Evolutionary conservation across 768 basidiomycete genomes (phyloP).

Genomic region (Tylopilus felleus): DNA sequence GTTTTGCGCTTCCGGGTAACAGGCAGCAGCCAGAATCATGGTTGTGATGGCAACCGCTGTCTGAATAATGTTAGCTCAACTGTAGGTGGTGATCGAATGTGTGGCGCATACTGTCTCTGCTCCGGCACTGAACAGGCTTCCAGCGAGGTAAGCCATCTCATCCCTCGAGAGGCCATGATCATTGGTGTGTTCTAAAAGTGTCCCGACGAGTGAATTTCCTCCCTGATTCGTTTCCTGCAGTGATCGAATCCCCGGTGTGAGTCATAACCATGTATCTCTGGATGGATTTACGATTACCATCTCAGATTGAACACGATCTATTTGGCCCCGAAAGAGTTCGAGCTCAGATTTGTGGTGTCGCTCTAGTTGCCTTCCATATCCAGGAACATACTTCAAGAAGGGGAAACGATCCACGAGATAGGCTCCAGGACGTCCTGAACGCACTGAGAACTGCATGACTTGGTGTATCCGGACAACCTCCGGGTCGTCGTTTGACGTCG

Average conservation of each 20-base stretch:
- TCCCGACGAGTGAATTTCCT: conserved; percentile 42
- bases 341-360: neutral
- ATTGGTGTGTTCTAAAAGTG: conserved; percentile 45
- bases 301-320: neutral
- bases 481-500: neutral
- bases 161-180: conserved; percentile 47
- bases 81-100: too few species aligned
- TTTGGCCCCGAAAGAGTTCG: neutral
- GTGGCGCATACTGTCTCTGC: conserved; percentile 20
- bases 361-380: neutral
- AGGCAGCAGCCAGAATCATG: too few species aligned
- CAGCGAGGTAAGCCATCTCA: conserved; percentile 57
- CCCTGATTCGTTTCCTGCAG: neutral
- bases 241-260: neutral
- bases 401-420: neutral
- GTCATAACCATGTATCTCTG: too few species aligned
- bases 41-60: too few species aligned
- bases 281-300: neutral
- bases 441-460: too few species aligned
- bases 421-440: too few species aligned
- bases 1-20: too few species aligned
- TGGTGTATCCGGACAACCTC: neutral
- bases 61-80: too few species aligned
- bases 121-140: conserved; percentile 62
- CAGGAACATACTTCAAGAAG: neutral